These are phyloP conservation scores for Pythium coloratum DNA, from an alignment of 352 stramenopile species.

Conservation along the genomic window DNA sequence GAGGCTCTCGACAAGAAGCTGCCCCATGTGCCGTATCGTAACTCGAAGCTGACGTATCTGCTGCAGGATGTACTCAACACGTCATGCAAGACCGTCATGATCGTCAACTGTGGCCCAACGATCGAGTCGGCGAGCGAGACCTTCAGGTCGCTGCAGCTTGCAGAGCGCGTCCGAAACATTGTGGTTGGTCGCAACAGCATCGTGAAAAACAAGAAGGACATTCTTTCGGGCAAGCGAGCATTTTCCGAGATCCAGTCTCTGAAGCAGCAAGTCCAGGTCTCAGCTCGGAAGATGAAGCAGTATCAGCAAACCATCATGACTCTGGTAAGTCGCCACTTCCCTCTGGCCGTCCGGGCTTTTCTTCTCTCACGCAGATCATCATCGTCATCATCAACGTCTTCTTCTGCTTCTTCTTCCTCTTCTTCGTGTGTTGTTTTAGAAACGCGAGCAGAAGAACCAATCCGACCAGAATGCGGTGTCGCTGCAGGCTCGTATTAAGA, in stretches of 20 bases:
- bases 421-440: slow-evolving; percentile 49
- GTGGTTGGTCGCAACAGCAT: slow-evolving; percentile 80
- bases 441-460: slow-evolving; percentile 92
- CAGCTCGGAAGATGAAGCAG: slow-evolving; percentile 83
- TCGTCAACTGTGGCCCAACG: slow-evolving; percentile 89
- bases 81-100: slow-evolving; percentile 94
- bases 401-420: neutral
- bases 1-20: slow-evolving; percentile 90
- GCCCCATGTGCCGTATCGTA: slow-evolving; percentile 94
- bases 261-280: slow-evolving; percentile 90
- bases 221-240: slow-evolving; percentile 91
- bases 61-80: slow-evolving; percentile 92
- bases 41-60: slow-evolving; percentile 98
- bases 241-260: slow-evolving; percentile 94
- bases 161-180: slow-evolving; percentile 77
- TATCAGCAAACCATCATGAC: slow-evolving; percentile 90
- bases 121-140: slow-evolving; percentile 84
- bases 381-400: neutral
- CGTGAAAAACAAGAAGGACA: slow-evolving; percentile 84
- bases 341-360: neutral
- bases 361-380: neutral
- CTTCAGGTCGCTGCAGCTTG: slow-evolving; percentile 87
- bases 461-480: slow-evolving; percentile 86
- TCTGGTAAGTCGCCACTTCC: slow-evolving; percentile 73
- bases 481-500: slow-evolving; percentile 79